Base-by-base conservation (phyloP, 257 asterid genomes). In the Vinca minor region DNA sequence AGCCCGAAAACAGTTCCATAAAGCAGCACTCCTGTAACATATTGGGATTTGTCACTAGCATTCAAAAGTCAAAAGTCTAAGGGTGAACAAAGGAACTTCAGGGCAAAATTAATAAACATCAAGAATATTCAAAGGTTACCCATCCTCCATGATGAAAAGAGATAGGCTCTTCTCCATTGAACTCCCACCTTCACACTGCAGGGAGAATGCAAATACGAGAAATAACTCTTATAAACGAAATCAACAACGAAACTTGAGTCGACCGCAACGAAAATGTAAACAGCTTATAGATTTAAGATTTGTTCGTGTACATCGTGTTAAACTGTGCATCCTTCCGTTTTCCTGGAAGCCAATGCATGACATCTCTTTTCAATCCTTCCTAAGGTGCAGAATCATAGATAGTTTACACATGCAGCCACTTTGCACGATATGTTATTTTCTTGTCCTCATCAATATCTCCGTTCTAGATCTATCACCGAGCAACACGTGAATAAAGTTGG, bases 1-100 rank as follows among this genome's bases (percentile, higher is more conserved):
- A 70, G 74, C 97, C 64, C 97, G 91, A 79, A 82, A 82, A 76
- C 97, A 92, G 46, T 65, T 87, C 96, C 97, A 92, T 53, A 52
- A 13, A 68, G 98, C 98, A 64, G 80, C 76, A 68, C 72, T 77
- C 18, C 98, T 88, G 81, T 8, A 69, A 78, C 69, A 76, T 49
- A 52, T 58, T 62, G 53, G 72, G 64, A 64, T 12, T 56, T 56
- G 63, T 83, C n/a, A n/a, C n/a, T n/a, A n/a, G 44, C 46, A 49
- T 72, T 34, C 38, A 34, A 34, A 67, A 55, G 58, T 46, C 28
- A 45, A 53, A 50, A 35, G 32, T 35, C 38, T 50, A 66, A 53
- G 53, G 45, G 54, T 31, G 42, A 35, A 65, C 72, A 67, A 9
- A 14, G 55, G 50, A n/a, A 17, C 47, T 55, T 45, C 14, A 41